Evolutionary conservation across 225 moss, liverwort and hornwort species (phyloP).

Genomic region (Pseudoscleropodium purum): DNA sequence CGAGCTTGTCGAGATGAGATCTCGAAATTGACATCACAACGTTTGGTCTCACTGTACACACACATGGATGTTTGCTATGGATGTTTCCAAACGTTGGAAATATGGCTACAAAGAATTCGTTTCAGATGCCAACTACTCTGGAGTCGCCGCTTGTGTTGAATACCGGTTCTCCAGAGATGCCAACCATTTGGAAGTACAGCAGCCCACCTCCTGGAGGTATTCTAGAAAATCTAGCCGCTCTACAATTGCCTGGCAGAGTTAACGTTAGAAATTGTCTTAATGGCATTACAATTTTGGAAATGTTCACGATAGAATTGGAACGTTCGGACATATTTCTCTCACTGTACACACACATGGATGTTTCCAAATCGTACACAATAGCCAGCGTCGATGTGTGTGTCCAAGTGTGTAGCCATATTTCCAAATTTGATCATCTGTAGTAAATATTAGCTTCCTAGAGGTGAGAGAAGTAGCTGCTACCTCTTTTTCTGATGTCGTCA

Average conservation of each 20-base stretch:
- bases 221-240: neutral
- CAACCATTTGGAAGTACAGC: neutral
- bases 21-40: neutral
- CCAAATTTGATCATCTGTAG: neutral
- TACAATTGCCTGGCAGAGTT: neutral
- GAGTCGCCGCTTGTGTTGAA: neutral
- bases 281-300: neutral
- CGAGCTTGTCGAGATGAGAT: slow-evolving; percentile 36
- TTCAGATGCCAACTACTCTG: neutral
- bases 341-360: too few species aligned
- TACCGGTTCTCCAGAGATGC: neutral
- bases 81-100: too few species aligned
- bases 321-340: too few species aligned
- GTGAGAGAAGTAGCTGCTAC: neutral
- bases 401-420: neutral
- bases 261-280: neutral
- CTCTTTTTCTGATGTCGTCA: neutral
- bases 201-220: neutral
- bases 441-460: neutral
- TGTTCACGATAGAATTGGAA: neutral
- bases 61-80: neutral
- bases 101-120: too few species aligned
- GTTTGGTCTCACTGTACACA: neutral
- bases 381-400: too few species aligned
- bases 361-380: too few species aligned